Evolutionary conservation across 805 yeast genomes (phyloP), one percentile per base, ranked within the genome.

Genomic region (Cyberlindnera misumaiensis): DNA sequence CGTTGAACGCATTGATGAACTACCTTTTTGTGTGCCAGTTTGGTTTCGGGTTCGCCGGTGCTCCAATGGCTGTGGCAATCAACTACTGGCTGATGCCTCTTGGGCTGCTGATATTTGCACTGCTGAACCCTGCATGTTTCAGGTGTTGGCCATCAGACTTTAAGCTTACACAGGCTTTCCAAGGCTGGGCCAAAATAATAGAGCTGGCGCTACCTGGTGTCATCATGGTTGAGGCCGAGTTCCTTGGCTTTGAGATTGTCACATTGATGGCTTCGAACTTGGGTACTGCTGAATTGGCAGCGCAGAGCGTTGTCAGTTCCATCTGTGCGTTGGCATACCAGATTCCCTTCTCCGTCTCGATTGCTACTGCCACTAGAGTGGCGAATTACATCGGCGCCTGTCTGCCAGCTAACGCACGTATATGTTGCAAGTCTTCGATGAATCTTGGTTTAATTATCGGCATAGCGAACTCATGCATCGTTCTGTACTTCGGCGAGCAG

Each of bases 41-140:
- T 37, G 95, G 95, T 2, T 48, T 87, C 12, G 96, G 96, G 0
- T 86, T 66, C 54, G 60, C 73, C 28, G 96, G 96, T 1, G 90
- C 95, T 0, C 90, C 96, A 3, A 63, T 81, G 4, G 88, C 94
- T 3, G 80, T 79, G 18, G 75, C 75, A 6, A 64, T 82, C 17
- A 78, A 83, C 32, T 83, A 80, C 53, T 84, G 93, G 85, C 44
- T 77, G 39, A 80, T 80, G 77, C 64, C 53, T 32, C 46, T 45
- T 27, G 41, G 55, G 11, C 40, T 53, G 11, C 30, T 48, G n/a
- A 38, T 44, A 11, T 51, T 49, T 32, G 44, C 48, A 9, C 17
- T 67, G 1, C 67, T 59, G 43, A 58, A 80, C 35, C 80, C 84
- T 1, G 60, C 61, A 15, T 73, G 80, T 7, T 35, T 52, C 27